Conservation (phyloP, 345 rosid species). For the Bretschneidera sinensis region DNA sequence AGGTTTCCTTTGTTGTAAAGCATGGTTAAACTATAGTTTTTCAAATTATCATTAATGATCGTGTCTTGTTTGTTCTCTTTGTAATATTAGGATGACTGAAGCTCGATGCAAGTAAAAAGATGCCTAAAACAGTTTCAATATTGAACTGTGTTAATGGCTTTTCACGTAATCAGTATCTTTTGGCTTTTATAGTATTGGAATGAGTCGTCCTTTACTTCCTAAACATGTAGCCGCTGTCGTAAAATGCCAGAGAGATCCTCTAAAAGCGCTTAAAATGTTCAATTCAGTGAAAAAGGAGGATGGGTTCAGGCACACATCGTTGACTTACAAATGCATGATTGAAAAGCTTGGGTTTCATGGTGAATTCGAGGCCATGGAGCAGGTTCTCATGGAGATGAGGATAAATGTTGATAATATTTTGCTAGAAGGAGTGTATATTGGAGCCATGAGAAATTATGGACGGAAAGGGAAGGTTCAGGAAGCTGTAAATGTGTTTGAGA, state of each 20-base stretch:
- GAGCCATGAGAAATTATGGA: conserved; percentile 69
- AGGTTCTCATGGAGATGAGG: conserved; percentile 49
- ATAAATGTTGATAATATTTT: conserved; percentile 39
- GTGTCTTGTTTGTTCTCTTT: not conserved
- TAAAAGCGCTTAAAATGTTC: conserved; percentile 72
- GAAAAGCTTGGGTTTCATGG: conserved; percentile 79
- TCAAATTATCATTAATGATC: conserved; percentile 2
- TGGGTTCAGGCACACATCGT: conserved; percentile 64
- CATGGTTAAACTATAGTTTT: not conserved
- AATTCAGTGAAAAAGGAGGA: conserved; percentile 60
- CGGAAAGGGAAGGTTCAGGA: conserved; percentile 74
- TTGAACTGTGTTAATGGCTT: conserved; percentile 12
- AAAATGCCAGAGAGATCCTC: conserved; percentile 62
- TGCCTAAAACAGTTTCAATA: conserved; percentile 6
- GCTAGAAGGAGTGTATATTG: conserved; percentile 75
- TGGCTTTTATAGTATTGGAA: conserved; percentile 22
- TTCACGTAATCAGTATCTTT: conserved; percentile 4
- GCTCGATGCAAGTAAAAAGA: conserved; percentile 13
- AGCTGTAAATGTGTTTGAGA: conserved; percentile 81
- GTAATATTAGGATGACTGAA: conserved; percentile 23
- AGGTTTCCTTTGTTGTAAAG: too few relatives aligned
- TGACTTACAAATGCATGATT: conserved; percentile 63
- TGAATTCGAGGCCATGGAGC: conserved; percentile 73
- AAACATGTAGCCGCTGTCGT: conserved; percentile 76
- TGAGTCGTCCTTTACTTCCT: conserved; percentile 62